A percentile compares a stretch with the other conserved stretches of the same genome.
Conservation (phyloP, 805 yeast species). For the Candida tibetensis region DNA sequence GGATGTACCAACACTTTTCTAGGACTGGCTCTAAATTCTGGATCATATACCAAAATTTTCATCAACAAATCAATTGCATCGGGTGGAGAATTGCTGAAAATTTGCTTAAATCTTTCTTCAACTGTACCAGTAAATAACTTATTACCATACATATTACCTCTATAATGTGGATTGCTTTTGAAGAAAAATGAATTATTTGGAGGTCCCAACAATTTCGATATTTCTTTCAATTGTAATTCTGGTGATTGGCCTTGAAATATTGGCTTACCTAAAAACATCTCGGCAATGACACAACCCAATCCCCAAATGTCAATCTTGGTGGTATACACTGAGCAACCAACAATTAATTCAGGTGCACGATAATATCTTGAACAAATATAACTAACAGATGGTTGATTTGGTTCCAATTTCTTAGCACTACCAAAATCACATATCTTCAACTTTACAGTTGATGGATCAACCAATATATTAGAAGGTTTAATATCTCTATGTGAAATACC, state of each 20-base stretch:
- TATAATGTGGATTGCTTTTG: conserved; percentile 70
- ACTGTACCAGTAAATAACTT: conserved; percentile 57
- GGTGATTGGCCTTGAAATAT: conserved; percentile 95
- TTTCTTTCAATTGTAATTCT: conserved; percentile 82
- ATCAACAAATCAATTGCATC: conserved; percentile 83
- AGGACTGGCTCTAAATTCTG: conserved; percentile 77
- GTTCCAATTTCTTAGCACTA: conserved; percentile 75
- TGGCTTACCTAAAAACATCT: conserved; percentile 87
- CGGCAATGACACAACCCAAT: conserved; percentile 93
- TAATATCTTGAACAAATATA: conserved; percentile 95
- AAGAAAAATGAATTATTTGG: conserved; percentile 69
- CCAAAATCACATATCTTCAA: conserved; percentile 85
- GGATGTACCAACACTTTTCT: conserved; percentile 81
- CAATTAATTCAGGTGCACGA: conserved; percentile 92
- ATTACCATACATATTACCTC: conserved; percentile 69
- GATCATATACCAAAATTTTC: conserved; percentile 85
- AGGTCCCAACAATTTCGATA: conserved; percentile 86
- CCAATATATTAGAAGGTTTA: conserved; percentile 77
- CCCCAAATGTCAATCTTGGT: conserved; percentile 98
- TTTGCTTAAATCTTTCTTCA: conserved; percentile 46
- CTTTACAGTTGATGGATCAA: conserved; percentile 64
- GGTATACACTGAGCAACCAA: conserved; percentile 84
- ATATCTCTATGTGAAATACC: conserved; percentile 83
- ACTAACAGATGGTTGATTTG: conserved; percentile 83
- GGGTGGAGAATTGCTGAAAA: conserved; percentile 67